Evolutionary conservation across 225 moss, liverwort and hornwort species (phyloP).

Genomic region (Physcomitrellopsis africana): DNA sequence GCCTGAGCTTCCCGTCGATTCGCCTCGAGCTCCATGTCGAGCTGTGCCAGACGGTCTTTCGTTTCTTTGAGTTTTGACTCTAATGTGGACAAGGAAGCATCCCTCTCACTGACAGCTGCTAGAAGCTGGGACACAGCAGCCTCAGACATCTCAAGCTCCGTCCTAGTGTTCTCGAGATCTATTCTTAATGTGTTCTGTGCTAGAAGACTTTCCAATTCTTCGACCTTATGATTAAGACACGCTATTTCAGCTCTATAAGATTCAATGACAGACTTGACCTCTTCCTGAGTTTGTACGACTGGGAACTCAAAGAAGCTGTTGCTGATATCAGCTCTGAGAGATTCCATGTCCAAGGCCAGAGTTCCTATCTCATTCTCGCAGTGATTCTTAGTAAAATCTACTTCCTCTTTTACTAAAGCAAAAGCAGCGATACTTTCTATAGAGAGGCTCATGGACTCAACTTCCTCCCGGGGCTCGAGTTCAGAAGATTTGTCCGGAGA

Average conservation of each 20-base stretch:
- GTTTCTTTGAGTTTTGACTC: slow-evolving; percentile 38
- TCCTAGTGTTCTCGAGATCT: slow-evolving; percentile 46
- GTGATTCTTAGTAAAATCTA: slow-evolving; percentile 45
- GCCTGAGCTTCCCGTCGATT: slow-evolving; percentile 26
- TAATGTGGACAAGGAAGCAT: slow-evolving; percentile 41
- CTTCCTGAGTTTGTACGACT: slow-evolving; percentile 48
- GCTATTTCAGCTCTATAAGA: slow-evolving; percentile 44
- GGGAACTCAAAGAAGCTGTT: slow-evolving; percentile 60
- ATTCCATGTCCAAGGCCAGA: slow-evolving; percentile 51
- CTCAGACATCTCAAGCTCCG: slow-evolving; percentile 68
- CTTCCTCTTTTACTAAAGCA: slow-evolving; percentile 58
- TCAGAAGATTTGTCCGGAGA: not conserved
- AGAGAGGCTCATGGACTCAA: slow-evolving; percentile 44
- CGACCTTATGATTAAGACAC: slow-evolving; percentile 36
- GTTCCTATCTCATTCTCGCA: slow-evolving; percentile 62
- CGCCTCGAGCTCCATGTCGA: slow-evolving; percentile 35
- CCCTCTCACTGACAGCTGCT: slow-evolving; percentile 55
- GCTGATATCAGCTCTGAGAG: slow-evolving; percentile 50
- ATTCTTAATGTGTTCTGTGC: slow-evolving; percentile 36
- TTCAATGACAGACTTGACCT: slow-evolving; percentile 48
- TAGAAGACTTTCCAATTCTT: slow-evolving; percentile 38
- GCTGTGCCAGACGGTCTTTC: slow-evolving; percentile 34
- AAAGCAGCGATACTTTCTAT: slow-evolving; percentile 52
- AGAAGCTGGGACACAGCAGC: slow-evolving; percentile 60
- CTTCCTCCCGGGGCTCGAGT: slow-evolving; percentile 12